Evolutionary conservation across 352 stramenopile species (phyloP), one percentile per base, ranked within the genome.

Genomic region (Elongisporangium undulatum): DNA sequence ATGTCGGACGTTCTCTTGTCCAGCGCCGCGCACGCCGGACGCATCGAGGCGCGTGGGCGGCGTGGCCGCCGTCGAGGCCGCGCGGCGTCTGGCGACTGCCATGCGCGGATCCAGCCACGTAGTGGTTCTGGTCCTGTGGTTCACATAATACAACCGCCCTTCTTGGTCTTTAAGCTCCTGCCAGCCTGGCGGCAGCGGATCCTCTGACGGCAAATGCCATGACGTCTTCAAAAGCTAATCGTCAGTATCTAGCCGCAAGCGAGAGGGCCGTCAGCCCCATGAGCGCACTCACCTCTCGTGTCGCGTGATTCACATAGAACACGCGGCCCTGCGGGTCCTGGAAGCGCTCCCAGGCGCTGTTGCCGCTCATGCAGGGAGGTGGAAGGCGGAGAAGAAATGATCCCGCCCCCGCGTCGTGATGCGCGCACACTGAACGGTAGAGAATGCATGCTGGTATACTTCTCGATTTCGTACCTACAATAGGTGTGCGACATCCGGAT

Each of bases 241-340:
- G 5, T 24, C 16, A 57, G 50, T 21, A 51, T 41, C 39, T 6
- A 26, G 26, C 12, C n/a, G n/a, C 22, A n/a, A 49, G 26, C 26
- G 22, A 53, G 53, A 0, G 34, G 45, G 41, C 29, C 4, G 41
- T 49, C 2, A 53, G 6, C 21, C 24, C 20, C 38, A n/a, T n/a
- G 55, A 39, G 39, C 8, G 48, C 49, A 62, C 68, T 64, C 45
- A 94, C 84, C 84, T 95, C 81, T 17, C 82, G 76, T 24, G 85
- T 93, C 22, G 53, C 63, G 65, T 93, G 83, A 65, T 95, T 95
- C 23, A 95, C 85, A 67, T 93, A 95, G 66, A 95, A 95, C 48
- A 90, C 88, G 57, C 82, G 82, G 4, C 85, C 85, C 38, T 86
- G 77, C n/a, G 83, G 71, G 77, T 95, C 83, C 66, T 85, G 68